Evolutionary conservation across 371 early-diverging fungal genomes (phyloP), one percentile per base, ranked within the genome.

Genomic region (Dichotomocladium elegans): DNA sequence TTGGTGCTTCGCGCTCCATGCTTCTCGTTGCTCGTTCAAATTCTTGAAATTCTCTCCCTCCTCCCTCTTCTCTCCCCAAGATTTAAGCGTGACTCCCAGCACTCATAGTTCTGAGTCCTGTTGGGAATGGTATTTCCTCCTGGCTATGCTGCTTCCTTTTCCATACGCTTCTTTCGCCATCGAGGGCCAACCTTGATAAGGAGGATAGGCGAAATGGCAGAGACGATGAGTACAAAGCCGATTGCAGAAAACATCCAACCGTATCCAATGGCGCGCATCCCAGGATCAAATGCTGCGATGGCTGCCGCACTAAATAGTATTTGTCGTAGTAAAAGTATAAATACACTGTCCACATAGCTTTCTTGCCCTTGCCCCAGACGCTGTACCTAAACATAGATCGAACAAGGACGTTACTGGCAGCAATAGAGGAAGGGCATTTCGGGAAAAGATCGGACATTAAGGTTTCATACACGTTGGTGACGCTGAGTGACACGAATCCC

Each of bases 321-420:
- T 3, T 14, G 9, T n/a, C n/a, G n/a, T 33, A 19, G 35, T 12
- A 17, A 2, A n/a, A 30, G 19, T 24, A 17, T 27, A 17, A 24
- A 42, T 6, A 19, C 26, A 27, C 33, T 42, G 26, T 31, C 3
- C 7, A 33, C 1, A 21, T 35, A 30, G 42, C 22, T 17, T 17
- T 34, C 12, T 10, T 27, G 14, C 21, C 25, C 11, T 40, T 55
- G n/a, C n/a, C n/a, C n/a, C n/a, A n/a, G n/a, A n/a, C n/a, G n/a
- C n/a, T n/a, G n/a, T 55, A 64, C 68, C 73, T 70, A 4, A 72
- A 50, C 12, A 71, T 37, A 30, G 69, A 70, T 14, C 69, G 68
- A 4, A 63, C 53, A 15, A 74, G 35, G 11, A 71, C 71, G 34
- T 65, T 71, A n/a, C 66, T 49, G 2, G 71, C 74, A 10, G 74